A percentile compares a stretch with the other conserved stretches of the same genome.
phyloP scores from a whole-genome alignment of 2,329 filamentous ascomycete species.

The Beauveria sp. region DNA sequence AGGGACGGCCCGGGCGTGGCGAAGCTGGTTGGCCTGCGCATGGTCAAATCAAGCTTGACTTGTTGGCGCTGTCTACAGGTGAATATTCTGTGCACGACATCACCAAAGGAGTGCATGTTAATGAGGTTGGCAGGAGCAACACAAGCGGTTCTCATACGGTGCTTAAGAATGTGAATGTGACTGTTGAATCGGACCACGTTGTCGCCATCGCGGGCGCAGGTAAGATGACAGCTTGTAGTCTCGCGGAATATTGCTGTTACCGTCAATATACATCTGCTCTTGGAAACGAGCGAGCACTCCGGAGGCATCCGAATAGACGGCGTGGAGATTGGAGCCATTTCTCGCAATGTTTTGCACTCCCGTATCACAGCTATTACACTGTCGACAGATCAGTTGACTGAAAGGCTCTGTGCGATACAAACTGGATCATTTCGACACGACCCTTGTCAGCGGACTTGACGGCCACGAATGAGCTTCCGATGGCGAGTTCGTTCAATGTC shows the following conservation, averaged over 20 bases:
- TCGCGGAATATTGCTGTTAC: too few relatives aligned
- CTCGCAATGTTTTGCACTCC: not conserved
- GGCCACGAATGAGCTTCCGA: too few relatives aligned
- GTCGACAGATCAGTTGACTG: too few relatives aligned
- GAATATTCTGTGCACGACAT: not conserved
- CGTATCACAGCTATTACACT: not conserved
- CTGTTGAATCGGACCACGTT: not conserved
- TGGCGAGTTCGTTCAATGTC: not conserved
- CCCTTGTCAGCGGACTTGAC: too few relatives aligned
- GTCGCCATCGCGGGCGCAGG: not conserved
- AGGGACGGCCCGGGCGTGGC: not conserved
- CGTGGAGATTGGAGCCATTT: not conserved
- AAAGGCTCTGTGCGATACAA: not conserved
- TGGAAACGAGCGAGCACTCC: not conserved
- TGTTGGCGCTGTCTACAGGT: slow-evolving; percentile 22
- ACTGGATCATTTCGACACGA: not conserved
- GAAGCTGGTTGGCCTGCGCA: slow-evolving; percentile 20
- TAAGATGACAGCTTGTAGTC: too few relatives aligned
- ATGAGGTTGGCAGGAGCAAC: not conserved
- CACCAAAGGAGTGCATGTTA: not conserved
- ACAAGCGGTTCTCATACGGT: not conserved
- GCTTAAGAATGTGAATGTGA: slow-evolving; percentile 10
- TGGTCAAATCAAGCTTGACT: slow-evolving; percentile 19
- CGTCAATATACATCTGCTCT: not conserved
- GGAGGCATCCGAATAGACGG: not conserved